phyloP scores from a whole-genome alignment of 768 basidiomycete species.

The Tricholoma sp. region DNA sequence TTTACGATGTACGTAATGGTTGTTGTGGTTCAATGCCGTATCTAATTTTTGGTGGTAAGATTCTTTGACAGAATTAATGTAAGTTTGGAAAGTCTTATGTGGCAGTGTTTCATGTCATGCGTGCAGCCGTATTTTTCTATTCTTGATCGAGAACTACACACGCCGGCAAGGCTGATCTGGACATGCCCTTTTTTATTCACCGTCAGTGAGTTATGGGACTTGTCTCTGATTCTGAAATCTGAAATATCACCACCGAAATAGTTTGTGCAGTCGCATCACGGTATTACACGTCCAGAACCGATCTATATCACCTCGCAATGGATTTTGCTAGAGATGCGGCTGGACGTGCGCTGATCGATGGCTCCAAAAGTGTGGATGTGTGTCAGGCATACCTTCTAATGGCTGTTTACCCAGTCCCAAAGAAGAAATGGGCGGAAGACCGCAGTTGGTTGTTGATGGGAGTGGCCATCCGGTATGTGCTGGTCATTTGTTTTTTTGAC shows the following conservation, averaged over 20 bases:
- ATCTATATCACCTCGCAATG: constrained; percentile 52
- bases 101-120: constrained; percentile 20
- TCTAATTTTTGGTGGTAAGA: constrained; percentile 19
- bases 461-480: constrained; percentile 54
- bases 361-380: constrained; percentile 66
- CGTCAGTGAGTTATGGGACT: constrained; percentile 39
- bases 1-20: constrained; percentile 42
- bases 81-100: constrained; percentile 12
- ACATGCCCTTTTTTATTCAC: constrained; percentile 57
- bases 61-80: constrained; percentile 54
- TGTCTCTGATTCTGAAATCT: not conserved
- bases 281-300: constrained; percentile 52
- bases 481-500: not conserved
- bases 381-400: constrained; percentile 74
- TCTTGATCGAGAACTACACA: constrained; percentile 53
- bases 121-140: constrained; percentile 52
- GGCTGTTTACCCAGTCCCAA: constrained; percentile 57
- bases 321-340: constrained; percentile 61
- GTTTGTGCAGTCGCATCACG: constrained; percentile 70
- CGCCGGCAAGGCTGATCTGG: constrained; percentile 46
- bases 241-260: constrained; percentile 17
- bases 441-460: constrained; percentile 71
- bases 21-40: not conserved
- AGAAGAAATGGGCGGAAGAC: constrained; percentile 65
- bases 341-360: constrained; percentile 54